These are phyloP conservation scores for Melocanna baccifera DNA, from an alignment of 176 grass and related monocot genomes.

Conservation along the genomic window DNA sequence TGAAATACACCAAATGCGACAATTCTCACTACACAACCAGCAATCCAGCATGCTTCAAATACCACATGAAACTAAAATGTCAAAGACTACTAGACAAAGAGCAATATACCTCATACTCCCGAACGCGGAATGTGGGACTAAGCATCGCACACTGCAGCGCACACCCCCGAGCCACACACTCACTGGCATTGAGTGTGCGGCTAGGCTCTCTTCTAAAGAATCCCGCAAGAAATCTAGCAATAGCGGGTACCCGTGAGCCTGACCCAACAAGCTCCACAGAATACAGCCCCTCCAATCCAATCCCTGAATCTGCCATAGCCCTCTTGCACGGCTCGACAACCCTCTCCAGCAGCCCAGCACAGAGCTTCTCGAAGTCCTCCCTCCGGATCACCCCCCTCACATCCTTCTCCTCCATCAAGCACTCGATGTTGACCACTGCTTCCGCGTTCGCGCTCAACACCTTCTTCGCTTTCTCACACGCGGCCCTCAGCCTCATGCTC, in stretches of 20 bases:
- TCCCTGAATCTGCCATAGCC: constrained; percentile 47
- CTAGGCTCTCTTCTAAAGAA: constrained; percentile 84
- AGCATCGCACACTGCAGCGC: constrained; percentile 96
- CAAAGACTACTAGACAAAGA: not conserved
- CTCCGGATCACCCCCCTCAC: constrained; percentile 77
- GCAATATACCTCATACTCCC: constrained; percentile 75
- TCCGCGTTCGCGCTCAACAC: constrained; percentile 78
- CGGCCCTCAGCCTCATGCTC: constrained; percentile 63
- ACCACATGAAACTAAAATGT: not conserved
- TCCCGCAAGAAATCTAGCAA: constrained; percentile 63
- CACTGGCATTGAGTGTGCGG: constrained; percentile 88
- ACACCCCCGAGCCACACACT: constrained; percentile 84
- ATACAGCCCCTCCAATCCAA: constrained; percentile 55
- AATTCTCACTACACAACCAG: not conserved
- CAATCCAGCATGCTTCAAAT: constrained; percentile 18
- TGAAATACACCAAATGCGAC: constrained; percentile 29
- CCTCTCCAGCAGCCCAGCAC: constrained; percentile 49
- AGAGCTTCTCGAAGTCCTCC: constrained; percentile 84
- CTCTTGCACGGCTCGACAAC: constrained; percentile 70
- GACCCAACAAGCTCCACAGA: constrained; percentile 92
- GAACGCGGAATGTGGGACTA: constrained; percentile 81
- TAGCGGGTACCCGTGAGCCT: constrained; percentile 78
- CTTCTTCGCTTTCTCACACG: constrained; percentile 94
- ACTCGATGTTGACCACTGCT: constrained; percentile 77
- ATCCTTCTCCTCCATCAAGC: constrained; percentile 98